Conservation (phyloP, 768 basidiomycete genomes). For the Nevesoporus exiguus region DNA sequence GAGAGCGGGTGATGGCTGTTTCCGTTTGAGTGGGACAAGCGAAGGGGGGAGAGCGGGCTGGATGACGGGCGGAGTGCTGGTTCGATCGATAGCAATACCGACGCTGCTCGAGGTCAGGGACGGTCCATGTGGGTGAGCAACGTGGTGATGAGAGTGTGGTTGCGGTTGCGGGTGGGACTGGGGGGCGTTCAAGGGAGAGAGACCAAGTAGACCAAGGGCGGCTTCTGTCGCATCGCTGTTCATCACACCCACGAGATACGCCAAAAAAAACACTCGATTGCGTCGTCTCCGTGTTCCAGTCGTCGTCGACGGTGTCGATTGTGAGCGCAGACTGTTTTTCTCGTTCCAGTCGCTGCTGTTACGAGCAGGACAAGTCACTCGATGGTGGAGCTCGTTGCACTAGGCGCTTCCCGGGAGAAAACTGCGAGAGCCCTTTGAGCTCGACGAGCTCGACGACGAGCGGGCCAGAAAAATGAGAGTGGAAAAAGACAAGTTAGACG, state of each 20-base stretch:
- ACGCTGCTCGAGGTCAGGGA: slow-evolving; percentile 24
- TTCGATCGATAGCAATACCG: slow-evolving; percentile 27
- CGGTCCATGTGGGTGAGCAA: slow-evolving; percentile 25
- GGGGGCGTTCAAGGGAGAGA: slow-evolving; percentile 38
- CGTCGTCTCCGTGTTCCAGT: slow-evolving; percentile 6
- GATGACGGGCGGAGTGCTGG: slow-evolving; percentile 16
- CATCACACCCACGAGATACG: slow-evolving; percentile 31
- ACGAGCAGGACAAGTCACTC: neutral
- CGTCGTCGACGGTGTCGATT: slow-evolving; percentile 14
- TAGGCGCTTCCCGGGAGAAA: neutral
- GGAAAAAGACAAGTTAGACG: slow-evolving; percentile 16
- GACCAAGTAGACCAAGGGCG: slow-evolving; percentile 54
- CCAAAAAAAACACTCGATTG: slow-evolving; percentile 5
- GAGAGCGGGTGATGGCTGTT: slow-evolving; percentile 28
- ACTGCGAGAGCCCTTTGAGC: slow-evolving; percentile 7
- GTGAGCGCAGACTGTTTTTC: slow-evolving; percentile 16
- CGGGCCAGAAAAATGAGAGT: slow-evolving; percentile 2
- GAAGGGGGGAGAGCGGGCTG: slow-evolving; percentile 24
- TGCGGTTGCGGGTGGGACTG: slow-evolving; percentile 23
- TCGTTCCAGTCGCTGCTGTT: slow-evolving; percentile 9
- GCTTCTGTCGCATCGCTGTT: slow-evolving; percentile 58
- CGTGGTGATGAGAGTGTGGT: slow-evolving; percentile 24
- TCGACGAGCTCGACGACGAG: slow-evolving; percentile 19
- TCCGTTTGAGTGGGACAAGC: slow-evolving; percentile 43
- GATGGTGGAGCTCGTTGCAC: slow-evolving; percentile 5